Conservation (phyloP, 768 basidiomycete genomes). For the Tephrocybe rancida region DNA sequence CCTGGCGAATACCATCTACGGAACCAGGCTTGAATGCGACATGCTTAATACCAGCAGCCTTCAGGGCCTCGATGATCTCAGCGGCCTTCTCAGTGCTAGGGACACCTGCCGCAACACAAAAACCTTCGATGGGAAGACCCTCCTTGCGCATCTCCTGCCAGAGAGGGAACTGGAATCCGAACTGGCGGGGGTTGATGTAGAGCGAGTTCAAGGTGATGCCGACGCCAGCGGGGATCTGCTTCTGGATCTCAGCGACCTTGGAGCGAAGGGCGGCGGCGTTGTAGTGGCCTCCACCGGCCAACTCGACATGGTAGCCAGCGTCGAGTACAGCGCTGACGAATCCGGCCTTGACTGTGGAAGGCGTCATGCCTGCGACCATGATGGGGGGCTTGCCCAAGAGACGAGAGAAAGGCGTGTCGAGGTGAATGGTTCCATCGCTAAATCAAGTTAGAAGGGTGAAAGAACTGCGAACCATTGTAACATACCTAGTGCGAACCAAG, state of each 20-base stretch:
- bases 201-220: conserved; percentile 94
- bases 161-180: conserved; percentile 94
- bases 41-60: conserved; percentile 88
- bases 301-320: conserved; percentile 95
- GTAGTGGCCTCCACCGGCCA: conserved; percentile 98
- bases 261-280: conserved; percentile 84
- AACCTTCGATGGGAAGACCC: conserved; percentile 96
- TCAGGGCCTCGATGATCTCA: conserved; percentile 89
- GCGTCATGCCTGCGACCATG: conserved; percentile 99
- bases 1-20: conserved; percentile 96
- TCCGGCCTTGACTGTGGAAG: conserved; percentile 92
- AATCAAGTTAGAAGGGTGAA: conserved; percentile 12
- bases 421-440: conserved; percentile 88
- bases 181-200: conserved; percentile 98
- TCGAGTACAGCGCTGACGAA: conserved; percentile 92
- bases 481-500: conserved; percentile 87
- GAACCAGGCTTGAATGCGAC: conserved; percentile 98
- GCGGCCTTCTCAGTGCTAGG: conserved; percentile 96
- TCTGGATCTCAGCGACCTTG: conserved; percentile 93
- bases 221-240: conserved; percentile 81
- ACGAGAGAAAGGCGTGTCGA: conserved; percentile 97
- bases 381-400: conserved; percentile 95
- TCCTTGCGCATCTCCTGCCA: conserved; percentile 98
- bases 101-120: conserved; percentile 97
- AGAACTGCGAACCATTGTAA: conserved; percentile 15